Base-by-base conservation (phyloP, 345 rosid genomes). In the Excoecaria agallocha region DNA sequence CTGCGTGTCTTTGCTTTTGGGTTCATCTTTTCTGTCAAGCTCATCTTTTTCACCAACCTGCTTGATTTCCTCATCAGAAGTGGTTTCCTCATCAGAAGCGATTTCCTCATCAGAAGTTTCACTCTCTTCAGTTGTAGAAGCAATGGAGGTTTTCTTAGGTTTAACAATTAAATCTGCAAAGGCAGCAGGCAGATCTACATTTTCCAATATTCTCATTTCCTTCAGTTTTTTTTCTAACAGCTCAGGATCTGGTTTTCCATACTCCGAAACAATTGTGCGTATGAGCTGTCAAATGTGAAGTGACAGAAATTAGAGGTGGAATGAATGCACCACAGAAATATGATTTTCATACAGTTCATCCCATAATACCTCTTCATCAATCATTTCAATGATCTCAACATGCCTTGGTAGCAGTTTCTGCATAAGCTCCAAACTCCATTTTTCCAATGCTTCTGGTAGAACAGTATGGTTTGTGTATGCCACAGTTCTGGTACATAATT, bases 391-490 rank as follows among this genome's bases (percentile, higher is more conserved):
- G 58, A 91, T 91, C 88, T 88, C 91, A 65, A 88, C 84, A 71
- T 89, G 93, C 25, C 97, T 89, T 70, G 97, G 97, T 30, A 91
- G 83, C 80, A 91, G 60, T 74, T 89, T 87, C 83, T 85, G 85
- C 97, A 89, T 84, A 54, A 91, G 92, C 74, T 88, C 96, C 66
- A 91, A 82, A 78, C 93, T 91, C 96, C 96, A 91, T 81, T 91
- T 91, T 88, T 91, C 96, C 83, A 89, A 70, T 37, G 96, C 96
- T 85, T 91, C 96, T 9, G 96, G 96, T 76, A 91, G 77, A 65
- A 91, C 93, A 62, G 96, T 91, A 70, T 91, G 96, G 84, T 91
- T 91, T 67, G 96, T 91, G 83, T 91, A 91, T 56, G 96, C 96
- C 84, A 85, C 80, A 79, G 96, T 91, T 79, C 96, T 91, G 67